Evolutionary conservation across 345 rosid genomes (phyloP).

Genomic region (Brassica cretica): DNA sequence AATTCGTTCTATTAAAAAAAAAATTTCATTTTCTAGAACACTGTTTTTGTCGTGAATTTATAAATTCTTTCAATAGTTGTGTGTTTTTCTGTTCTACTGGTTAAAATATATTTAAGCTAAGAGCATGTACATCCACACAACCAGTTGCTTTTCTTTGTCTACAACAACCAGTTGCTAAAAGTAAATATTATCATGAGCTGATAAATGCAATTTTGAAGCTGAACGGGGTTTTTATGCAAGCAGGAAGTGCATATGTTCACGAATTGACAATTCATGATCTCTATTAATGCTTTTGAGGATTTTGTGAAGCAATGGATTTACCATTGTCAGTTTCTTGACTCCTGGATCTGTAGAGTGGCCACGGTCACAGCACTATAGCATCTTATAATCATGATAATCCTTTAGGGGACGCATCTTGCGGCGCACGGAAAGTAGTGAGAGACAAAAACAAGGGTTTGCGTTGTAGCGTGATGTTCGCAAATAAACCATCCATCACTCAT

Average conservation of each 20-base stretch:
- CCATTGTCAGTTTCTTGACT: background rate
- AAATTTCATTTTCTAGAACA: background rate
- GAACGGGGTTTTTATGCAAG: background rate
- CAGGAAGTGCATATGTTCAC: constrained; percentile 9
- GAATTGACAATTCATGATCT: constrained; percentile 25
- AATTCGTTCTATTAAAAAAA: constrained; percentile 8
- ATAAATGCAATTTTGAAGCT: background rate
- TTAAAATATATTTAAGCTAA: background rate
- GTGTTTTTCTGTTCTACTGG: background rate
- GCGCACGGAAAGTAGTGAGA: constrained; percentile 11
- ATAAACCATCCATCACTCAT: constrained; percentile 15
- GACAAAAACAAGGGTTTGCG: constrained; percentile 14
- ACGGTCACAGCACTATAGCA: background rate
- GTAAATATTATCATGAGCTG: background rate
- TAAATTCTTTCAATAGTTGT: constrained; percentile 4
- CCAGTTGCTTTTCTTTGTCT: background rate
- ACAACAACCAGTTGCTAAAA: background rate
- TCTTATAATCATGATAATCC: background rate
- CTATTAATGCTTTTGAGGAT: no score
- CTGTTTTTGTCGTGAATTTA: background rate
- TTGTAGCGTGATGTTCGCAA: constrained; percentile 21
- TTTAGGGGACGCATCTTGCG: background rate
- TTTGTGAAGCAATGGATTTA: constrained; percentile 24
- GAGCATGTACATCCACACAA: background rate
- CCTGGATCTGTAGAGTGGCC: background rate